These are phyloP conservation scores for Alternaria ventricosa DNA, from an alignment of 2,329 filamentous ascomycete species.

Conservation along the genomic window DNA sequence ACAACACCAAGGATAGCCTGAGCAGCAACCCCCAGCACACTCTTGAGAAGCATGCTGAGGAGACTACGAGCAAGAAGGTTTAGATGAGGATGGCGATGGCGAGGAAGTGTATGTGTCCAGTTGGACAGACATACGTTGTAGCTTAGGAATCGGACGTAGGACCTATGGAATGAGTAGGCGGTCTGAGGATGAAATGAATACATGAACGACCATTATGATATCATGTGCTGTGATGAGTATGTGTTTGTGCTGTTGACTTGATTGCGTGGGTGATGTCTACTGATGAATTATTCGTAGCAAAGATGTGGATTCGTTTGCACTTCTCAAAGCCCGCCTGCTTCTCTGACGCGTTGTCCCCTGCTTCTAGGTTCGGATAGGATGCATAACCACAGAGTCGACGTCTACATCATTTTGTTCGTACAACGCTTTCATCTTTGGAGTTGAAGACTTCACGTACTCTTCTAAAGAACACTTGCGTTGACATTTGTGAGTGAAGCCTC, in stretches of 20 bases:
- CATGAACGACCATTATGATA: background rate
- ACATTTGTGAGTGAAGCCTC: background rate
- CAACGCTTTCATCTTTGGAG: background rate
- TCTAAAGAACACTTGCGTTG: background rate
- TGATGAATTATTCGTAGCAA: accelerated
- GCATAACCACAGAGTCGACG: background rate
- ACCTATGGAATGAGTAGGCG: background rate
- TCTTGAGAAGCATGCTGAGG: constrained; percentile 66
- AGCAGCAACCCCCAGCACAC: constrained; percentile 71
- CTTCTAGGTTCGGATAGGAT: background rate
- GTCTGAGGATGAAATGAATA: background rate
- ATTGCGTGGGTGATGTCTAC: background rate
- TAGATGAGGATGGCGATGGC: no score
- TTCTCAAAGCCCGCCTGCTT: background rate
- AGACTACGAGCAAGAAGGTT: constrained; percentile 65
- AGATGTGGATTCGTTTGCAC: background rate
- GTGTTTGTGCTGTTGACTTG: background rate
- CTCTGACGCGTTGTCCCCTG: background rate
- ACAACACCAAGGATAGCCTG: constrained; percentile 54
- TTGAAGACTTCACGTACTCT: background rate
- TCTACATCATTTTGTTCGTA: background rate
- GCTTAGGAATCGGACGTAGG: no score
- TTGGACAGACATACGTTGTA: no score
- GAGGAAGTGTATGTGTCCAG: no score
- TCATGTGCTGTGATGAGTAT: background rate